Evolutionary conservation across 805 yeast genomes (phyloP).

Genomic region (Kluyveromyces aestuarii): DNA sequence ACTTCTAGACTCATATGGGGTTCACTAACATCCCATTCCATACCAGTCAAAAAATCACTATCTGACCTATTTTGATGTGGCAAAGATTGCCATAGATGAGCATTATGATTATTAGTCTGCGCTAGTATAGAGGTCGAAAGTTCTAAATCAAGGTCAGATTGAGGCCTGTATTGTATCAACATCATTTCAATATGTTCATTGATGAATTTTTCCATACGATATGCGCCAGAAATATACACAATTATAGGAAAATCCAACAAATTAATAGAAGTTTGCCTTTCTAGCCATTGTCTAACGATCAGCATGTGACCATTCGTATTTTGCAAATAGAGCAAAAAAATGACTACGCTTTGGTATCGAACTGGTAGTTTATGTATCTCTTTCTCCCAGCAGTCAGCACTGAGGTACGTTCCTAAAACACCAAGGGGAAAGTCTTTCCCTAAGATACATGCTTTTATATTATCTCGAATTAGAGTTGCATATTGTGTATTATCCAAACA

Average conservation of each 20-base stretch:
- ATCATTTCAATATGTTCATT: not conserved
- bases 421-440: not conserved
- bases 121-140: not conserved
- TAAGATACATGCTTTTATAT: not conserved
- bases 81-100: not conserved
- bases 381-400: not conserved
- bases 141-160: not conserved
- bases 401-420: not conserved
- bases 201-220: not conserved
- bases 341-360: not conserved
- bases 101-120: not conserved
- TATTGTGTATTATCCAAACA: not conserved
- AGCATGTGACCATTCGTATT: not conserved
- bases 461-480: not conserved
- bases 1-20: not conserved
- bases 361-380: not conserved
- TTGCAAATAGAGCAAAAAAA: not conserved
- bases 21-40: not conserved
- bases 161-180: not conserved
- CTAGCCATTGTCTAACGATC: not conserved
- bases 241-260: not conserved
- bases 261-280: not conserved
- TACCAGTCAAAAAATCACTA: not conserved
- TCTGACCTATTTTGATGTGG: not conserved
- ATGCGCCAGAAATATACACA: not conserved